These are phyloP conservation scores for Psilocybe sp. DNA, from an alignment of 768 basidiomycete species.

Conservation along the genomic window DNA sequence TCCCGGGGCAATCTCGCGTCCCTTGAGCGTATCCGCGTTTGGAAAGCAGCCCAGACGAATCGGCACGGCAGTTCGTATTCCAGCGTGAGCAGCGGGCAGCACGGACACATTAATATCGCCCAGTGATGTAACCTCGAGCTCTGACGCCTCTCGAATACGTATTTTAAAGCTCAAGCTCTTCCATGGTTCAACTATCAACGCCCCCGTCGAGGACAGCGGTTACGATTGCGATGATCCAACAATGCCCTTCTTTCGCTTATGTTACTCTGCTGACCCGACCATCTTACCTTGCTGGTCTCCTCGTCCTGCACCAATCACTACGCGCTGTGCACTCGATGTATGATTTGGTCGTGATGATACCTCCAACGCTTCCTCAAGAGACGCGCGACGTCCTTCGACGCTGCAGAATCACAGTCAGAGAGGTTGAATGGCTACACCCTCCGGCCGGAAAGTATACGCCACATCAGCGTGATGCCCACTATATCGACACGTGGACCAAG, in stretches of 20 bases:
- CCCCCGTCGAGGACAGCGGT: too few relatives aligned
- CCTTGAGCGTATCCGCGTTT: too few relatives aligned
- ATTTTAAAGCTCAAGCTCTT: too few relatives aligned
- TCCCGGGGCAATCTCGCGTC: too few relatives aligned
- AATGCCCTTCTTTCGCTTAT: conserved; percentile 42
- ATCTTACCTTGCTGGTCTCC: conserved; percentile 61
- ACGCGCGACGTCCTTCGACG: conserved; percentile 49
- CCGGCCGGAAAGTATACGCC: conserved; percentile 40
- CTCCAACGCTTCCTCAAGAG: conserved; percentile 50
- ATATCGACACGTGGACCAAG: conserved; percentile 75
- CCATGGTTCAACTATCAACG: too few relatives aligned
- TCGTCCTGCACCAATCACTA: conserved; percentile 62
- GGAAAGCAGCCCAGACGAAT: too few relatives aligned
- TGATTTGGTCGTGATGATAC: conserved; percentile 76
- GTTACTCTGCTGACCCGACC: conserved; percentile 76
- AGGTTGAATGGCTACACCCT: conserved; percentile 60
- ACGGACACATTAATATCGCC: too few relatives aligned
- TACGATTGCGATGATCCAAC: too few relatives aligned
- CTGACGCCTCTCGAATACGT: too few relatives aligned
- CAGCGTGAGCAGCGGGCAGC: too few relatives aligned
- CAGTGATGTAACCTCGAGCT: too few relatives aligned
- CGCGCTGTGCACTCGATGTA: conserved; percentile 56
- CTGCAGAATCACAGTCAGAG: conserved; percentile 50
- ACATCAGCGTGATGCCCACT: conserved; percentile 46
- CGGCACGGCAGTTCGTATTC: too few relatives aligned